Conservation (phyloP, 257 asterid genomes). For the Plectranthus barbatus region DNA sequence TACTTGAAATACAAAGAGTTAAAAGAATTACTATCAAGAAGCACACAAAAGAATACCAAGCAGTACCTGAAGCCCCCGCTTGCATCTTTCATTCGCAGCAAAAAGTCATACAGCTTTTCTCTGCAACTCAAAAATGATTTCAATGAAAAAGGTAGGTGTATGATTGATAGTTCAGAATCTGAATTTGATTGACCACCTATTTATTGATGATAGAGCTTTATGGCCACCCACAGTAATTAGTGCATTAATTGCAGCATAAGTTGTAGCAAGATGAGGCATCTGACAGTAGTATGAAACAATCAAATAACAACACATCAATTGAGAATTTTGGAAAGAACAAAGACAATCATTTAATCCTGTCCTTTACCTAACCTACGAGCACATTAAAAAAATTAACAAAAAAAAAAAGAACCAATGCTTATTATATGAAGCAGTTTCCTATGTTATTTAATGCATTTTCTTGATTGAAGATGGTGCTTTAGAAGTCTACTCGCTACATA, state of each 20-base stretch:
- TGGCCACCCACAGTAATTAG: constrained; percentile 75
- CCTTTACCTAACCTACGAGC: not conserved
- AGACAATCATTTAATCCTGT: not conserved
- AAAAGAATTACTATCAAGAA: constrained; percentile 7
- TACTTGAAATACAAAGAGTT: not conserved
- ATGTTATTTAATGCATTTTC: not conserved
- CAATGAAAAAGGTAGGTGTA: not conserved
- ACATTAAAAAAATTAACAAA: no score
- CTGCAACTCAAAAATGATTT: constrained; percentile 33
- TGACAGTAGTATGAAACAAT: constrained; percentile 23
- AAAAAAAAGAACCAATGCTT: no score
- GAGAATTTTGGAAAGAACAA: not conserved
- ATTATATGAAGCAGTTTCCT: not conserved
- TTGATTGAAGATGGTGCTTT: not conserved
- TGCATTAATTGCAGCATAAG: constrained; percentile 84
- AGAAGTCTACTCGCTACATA: not conserved
- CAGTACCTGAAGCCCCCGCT: constrained; percentile 94
- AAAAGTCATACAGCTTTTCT: constrained; percentile 39
- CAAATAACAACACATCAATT: not conserved
- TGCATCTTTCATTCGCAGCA: constrained; percentile 74
- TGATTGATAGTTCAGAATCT: not conserved
- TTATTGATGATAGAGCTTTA: constrained; percentile 63
- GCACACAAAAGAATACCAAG: not conserved
- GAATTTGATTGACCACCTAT: constrained; percentile 41
- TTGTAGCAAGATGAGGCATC: constrained; percentile 99